These are phyloP conservation scores for Nannochloris sp. DNA, from an alignment of 139 green algal genomes.

Conservation along the genomic window DNA sequence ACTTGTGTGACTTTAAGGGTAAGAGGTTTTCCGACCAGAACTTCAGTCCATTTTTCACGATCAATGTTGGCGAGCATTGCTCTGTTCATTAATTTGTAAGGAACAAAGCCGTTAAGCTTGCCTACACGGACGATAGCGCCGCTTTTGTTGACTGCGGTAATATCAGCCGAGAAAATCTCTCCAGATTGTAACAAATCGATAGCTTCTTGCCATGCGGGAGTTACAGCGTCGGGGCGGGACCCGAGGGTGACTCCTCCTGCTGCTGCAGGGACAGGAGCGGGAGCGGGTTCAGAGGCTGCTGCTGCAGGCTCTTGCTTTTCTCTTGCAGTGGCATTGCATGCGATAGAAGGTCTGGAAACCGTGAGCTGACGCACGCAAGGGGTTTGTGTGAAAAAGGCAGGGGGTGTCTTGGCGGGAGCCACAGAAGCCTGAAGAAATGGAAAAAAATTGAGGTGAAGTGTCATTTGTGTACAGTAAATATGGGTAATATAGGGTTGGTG, in stretches of 20 bases:
- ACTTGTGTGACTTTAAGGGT: constrained; percentile 41
- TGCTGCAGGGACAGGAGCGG: background rate
- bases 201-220: constrained; percentile 9
- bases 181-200: background rate
- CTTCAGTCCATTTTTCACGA: background rate
- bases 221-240: background rate
- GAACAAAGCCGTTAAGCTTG: constrained; percentile 27
- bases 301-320: too few relatives aligned
- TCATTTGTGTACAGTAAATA: background rate
- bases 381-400: background rate
- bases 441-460: too few relatives aligned
- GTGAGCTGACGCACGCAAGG: background rate
- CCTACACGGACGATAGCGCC: constrained; percentile 15
- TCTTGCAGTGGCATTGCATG: background rate
- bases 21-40: constrained; percentile 13
- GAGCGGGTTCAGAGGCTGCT: background rate
- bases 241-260: background rate
- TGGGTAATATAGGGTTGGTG: background rate
- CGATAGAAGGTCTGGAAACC: background rate
- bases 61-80: constrained; percentile 5
- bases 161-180: background rate
- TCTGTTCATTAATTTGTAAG: constrained; percentile 37
- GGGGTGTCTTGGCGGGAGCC: background rate
- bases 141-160: constrained; percentile 15
- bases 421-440: background rate